These are phyloP conservation scores for Colletotrichum orbiculare DNA, from an alignment of 2,329 filamentous ascomycete species.

Conservation along the genomic window DNA sequence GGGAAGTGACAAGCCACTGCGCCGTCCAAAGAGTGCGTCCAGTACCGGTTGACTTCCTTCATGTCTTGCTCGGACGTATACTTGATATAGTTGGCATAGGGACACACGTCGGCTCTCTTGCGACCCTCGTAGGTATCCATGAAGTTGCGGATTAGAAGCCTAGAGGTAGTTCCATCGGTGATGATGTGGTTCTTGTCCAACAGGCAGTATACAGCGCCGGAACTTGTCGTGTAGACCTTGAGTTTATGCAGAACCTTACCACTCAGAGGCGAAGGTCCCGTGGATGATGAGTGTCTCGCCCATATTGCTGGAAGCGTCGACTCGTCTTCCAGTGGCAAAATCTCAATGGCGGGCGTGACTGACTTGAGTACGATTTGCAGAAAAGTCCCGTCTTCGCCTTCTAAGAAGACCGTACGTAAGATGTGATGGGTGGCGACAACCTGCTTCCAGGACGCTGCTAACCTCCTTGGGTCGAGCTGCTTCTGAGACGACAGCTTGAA, in stretches of 20 bases:
- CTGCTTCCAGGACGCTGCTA: conserved; percentile 13
- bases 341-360: not conserved
- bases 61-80: conserved; percentile 12
- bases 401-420: conserved; percentile 15
- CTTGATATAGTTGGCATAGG: conserved; percentile 20
- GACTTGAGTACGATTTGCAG: conserved; percentile 6
- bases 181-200: conserved; percentile 26
- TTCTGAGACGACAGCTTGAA: conserved; percentile 6
- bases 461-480: not conserved
- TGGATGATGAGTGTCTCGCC: not conserved
- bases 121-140: not conserved
- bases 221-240: not conserved
- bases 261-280: not conserved
- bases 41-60: not conserved
- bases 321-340: not conserved
- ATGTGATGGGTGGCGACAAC: not conserved
- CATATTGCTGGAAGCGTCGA: not conserved
- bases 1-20: conserved; percentile 1
- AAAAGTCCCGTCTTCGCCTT: not conserved
- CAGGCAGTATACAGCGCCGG: conserved; percentile 15
- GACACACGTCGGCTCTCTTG: not conserved
- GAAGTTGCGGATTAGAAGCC: conserved; percentile 13
- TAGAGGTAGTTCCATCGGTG: conserved; percentile 24
- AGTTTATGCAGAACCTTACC: conserved; percentile 11
- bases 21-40: conserved; percentile 7